Evolutionary conservation across 306 rosid species (phyloP), one percentile per base, ranked within the genome.

Genomic region (Quercus robur): DNA sequence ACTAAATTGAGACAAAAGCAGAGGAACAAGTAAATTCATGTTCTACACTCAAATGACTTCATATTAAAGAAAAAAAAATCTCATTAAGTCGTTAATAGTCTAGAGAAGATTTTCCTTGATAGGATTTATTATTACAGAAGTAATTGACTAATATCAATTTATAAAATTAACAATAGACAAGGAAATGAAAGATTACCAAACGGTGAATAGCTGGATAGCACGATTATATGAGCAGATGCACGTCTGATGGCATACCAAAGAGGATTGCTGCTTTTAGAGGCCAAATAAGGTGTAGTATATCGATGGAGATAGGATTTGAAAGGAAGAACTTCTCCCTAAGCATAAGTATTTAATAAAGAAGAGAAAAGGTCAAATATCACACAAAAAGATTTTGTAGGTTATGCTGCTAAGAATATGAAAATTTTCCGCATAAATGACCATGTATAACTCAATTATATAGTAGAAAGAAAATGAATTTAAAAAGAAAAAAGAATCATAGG

Each of bases 191-290:
- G 76, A 49, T 88, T 90, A 95, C 99, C 98, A 82, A 81, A 96
- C 66, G 99, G 88, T 1, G 99, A 96, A 80, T 96, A 96, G 89
- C 97, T 91, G 80, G 96, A 89, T 35, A 96, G 84, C 75, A 96
- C 97, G 33, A 96, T 93, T 82, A 96, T 88, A 80, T 96, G 99
- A 75, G 99, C 97, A 54, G 99, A 96, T 2, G 99, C 99, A 25
- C 97, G 92, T 86, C 99, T 84, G 81, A 96, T 74, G 68, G 99
- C 94, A 77, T 93, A 96, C 99, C 99, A 96, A 71, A 96, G 97
- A 55, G 98, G 98, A 80, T 75, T 93, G 89, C 85, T 90, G 83
- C 99, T 96, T 20, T 87, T 76, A 88, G 98, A 88, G 71, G 97
- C 97, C 80, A 83, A 35, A 82, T 89, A 84, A 81, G 99, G 99